Evolutionary conservation across 495 filamentous ascomycete genomes (phyloP).

Genomic region (Apodospora peruviana): DNA sequence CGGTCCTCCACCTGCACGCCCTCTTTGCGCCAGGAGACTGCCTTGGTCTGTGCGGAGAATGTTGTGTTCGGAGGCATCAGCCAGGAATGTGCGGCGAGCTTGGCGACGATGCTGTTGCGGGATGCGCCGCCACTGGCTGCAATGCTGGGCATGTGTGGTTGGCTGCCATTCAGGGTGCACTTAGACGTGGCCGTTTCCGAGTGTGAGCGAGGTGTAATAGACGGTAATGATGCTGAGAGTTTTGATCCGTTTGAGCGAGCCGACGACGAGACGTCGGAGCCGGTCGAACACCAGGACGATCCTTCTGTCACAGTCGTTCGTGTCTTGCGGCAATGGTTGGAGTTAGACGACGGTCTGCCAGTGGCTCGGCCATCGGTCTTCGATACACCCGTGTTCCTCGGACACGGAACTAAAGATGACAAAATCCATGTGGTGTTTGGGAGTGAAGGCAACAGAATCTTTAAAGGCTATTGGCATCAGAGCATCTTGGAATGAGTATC

Average conservation of each 20-base stretch:
- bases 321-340: constrained; percentile 15
- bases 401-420: constrained; percentile 45
- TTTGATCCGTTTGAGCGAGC: constrained; percentile 21
- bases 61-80: constrained; percentile 50
- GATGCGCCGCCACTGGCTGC: constrained; percentile 26
- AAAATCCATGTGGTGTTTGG: constrained; percentile 37
- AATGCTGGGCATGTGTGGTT: constrained; percentile 51
- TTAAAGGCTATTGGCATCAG: constrained; percentile 30
- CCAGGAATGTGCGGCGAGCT: constrained; percentile 48
- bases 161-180: constrained; percentile 41
- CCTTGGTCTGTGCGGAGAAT: constrained; percentile 29
- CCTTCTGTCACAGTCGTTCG: constrained; percentile 14
- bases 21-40: constrained; percentile 36
- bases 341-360: constrained; percentile 6
- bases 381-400: constrained; percentile 40
- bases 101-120: constrained; percentile 36
- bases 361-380: constrained; percentile 3
- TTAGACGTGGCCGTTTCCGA: constrained; percentile 23
- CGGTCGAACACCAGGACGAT: constrained; percentile 9
- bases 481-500: constrained; percentile 39
- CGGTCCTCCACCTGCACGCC: constrained; percentile 29
- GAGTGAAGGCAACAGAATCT: constrained; percentile 28
- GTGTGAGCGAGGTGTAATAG: not conserved
- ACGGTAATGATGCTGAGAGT: constrained; percentile 9
- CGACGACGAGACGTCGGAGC: constrained; percentile 14